phyloP scores from a whole-genome alignment of 164 flowering plant genomes.

The Nelumbo lutea region DNA sequence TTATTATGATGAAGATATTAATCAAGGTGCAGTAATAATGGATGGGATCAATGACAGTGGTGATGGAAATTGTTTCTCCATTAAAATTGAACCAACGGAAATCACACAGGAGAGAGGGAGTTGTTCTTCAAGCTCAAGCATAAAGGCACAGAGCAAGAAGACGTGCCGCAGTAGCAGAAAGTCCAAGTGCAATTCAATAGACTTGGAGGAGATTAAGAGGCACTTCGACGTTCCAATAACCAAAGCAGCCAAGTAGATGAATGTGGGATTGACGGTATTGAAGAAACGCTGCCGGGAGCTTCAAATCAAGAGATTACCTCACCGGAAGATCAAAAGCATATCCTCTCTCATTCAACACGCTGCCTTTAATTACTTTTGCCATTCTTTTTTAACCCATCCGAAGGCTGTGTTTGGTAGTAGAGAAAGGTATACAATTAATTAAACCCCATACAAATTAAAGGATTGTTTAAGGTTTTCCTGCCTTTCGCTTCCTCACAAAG shows the following conservation, averaged over 20 bases:
- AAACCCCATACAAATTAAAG: no score
- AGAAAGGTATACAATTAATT: no score
- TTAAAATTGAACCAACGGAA: not conserved
- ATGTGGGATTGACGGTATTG: conserved; percentile 50
- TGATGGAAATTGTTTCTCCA: not conserved
- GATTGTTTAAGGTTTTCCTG: no score
- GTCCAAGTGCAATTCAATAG: conserved; percentile 24
- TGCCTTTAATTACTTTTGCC: not conserved
- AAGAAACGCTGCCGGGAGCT: conserved; percentile 64
- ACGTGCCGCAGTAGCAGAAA: not conserved
- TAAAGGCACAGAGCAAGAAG: conserved; percentile 1
- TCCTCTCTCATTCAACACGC: conserved; percentile 32
- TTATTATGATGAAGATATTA: not conserved
- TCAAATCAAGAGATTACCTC: conserved; percentile 59
- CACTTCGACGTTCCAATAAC: conserved; percentile 51
- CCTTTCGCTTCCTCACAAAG: no score
- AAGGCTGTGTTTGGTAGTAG: not conserved
- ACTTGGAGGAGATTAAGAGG: conserved; percentile 50
- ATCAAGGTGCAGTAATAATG: not conserved
- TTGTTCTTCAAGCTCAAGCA: not conserved
- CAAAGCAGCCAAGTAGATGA: conserved; percentile 48
- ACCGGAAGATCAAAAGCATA: conserved; percentile 60
- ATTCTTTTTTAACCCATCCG: not conserved
- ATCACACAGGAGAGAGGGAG: not conserved
- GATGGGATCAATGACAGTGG: no score